phyloP scores from a whole-genome alignment of 352 stramenopile species.

The Globisporangium nodosum region DNA sequence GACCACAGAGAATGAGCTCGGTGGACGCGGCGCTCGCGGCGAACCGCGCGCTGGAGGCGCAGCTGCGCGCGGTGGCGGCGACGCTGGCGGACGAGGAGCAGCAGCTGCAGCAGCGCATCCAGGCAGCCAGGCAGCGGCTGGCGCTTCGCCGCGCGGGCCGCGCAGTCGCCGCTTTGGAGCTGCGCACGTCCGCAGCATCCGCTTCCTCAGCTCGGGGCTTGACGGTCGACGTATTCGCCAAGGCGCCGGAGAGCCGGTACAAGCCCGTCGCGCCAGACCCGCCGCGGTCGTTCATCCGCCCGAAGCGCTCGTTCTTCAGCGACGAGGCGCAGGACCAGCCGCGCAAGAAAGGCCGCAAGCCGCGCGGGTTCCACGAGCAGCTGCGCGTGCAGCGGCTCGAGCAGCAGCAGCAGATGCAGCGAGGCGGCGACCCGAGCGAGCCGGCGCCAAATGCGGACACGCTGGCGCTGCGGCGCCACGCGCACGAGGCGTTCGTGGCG shows the following conservation, averaged over 20 bases:
- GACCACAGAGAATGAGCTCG: neutral
- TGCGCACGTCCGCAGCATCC: slow-evolving; percentile 12
- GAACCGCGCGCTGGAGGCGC: slow-evolving; percentile 36
- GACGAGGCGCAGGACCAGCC: slow-evolving; percentile 18
- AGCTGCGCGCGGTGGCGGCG: slow-evolving; percentile 29
- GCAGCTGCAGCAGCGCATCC: slow-evolving; percentile 27
- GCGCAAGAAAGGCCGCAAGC: slow-evolving; percentile 20
- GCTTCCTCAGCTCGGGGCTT: neutral
- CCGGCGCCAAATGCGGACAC: slow-evolving; percentile 49
- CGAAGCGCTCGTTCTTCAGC: slow-evolving; percentile 53
- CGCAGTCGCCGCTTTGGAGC: slow-evolving; percentile 26
- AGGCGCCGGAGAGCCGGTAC: slow-evolving; percentile 25
- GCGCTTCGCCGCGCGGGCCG: slow-evolving; percentile 44
- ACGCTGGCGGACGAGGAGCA: slow-evolving; percentile 32
- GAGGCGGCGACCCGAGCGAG: slow-evolving; percentile 19
- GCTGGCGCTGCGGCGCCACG: slow-evolving; percentile 36
- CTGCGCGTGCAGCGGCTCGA: slow-evolving; percentile 1
- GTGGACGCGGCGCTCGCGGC: slow-evolving; percentile 23
- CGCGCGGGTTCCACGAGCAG: slow-evolving; percentile 16
- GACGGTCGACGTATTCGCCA: slow-evolving; percentile 19
- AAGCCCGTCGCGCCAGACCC: slow-evolving; percentile 20
- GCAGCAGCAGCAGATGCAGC: slow-evolving; percentile 4
- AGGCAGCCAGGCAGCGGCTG: slow-evolving; percentile 42
- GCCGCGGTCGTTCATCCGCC: slow-evolving; percentile 54
- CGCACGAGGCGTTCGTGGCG: slow-evolving; percentile 56